phyloP scores from a whole-genome alignment of 768 basidiomycete species.

The Amanita phalloides region DNA sequence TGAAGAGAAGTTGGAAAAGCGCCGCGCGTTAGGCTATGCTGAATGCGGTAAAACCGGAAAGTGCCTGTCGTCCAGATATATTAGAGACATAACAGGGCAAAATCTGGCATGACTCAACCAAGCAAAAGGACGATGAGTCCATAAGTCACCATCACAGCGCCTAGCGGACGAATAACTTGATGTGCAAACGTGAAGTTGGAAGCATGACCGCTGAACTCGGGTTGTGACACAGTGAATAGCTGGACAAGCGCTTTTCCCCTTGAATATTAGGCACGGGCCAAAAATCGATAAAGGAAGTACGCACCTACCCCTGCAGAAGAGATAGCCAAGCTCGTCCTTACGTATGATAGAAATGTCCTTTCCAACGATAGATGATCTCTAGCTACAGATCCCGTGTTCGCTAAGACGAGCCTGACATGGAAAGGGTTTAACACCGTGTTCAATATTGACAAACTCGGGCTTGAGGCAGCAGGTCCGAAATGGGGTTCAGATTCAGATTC shows the following conservation, averaged over 20 bases:
- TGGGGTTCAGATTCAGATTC: not conserved
- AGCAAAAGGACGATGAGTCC: conserved; percentile 2
- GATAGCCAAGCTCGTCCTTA: conserved; percentile 43
- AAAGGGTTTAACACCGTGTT: not conserved
- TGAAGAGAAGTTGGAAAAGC: not conserved
- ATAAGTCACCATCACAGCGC: conserved; percentile 1
- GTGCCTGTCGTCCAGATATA: not conserved
- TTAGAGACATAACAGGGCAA: not conserved
- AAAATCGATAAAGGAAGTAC: conserved; percentile 9
- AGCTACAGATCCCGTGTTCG: conserved; percentile 44
- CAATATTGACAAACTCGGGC: not conserved
- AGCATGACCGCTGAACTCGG: too few species aligned
- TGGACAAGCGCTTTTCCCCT: conserved; percentile 3
- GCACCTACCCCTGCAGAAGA: conserved; percentile 42
- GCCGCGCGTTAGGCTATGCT: not conserved
- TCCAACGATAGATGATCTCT: conserved; percentile 50
- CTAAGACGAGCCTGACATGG: conserved; percentile 14
- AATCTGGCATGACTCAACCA: not conserved
- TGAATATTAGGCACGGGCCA: not conserved
- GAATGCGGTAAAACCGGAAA: conserved; percentile 1
- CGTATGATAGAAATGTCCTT: conserved; percentile 45
- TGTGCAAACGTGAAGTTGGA: not conserved
- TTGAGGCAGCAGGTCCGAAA: not conserved
- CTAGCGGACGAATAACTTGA: not conserved
- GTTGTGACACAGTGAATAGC: not conserved